Conservation (phyloP, 2,329 filamentous ascomycete species). For the Saccharata proteae region DNA sequence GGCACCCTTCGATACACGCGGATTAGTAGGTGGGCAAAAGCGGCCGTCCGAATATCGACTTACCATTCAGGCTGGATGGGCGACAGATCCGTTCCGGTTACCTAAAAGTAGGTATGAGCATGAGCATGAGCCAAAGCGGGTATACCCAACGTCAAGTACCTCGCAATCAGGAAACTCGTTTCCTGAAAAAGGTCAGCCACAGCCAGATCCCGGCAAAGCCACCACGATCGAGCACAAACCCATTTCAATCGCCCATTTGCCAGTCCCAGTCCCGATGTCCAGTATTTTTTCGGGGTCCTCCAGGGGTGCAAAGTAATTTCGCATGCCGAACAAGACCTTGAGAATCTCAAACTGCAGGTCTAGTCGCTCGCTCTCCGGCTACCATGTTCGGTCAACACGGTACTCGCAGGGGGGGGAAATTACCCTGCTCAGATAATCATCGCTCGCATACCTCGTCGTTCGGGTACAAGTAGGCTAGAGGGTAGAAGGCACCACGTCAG, state of each 20-base stretch:
- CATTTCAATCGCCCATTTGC: conserved; percentile 30
- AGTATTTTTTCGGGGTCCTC: conserved; percentile 24
- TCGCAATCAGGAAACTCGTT: conserved; percentile 20
- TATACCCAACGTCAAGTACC: conserved; percentile 14
- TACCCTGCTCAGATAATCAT: too few relatives aligned
- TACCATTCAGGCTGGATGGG: conserved; percentile 28
- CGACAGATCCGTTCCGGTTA: conserved; percentile 30
- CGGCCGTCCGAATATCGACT: conserved; percentile 1
- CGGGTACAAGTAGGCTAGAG: conserved; percentile 25
- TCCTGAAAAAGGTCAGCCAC: conserved; percentile 18
- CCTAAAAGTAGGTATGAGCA: conserved; percentile 17
- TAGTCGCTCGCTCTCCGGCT: conserved; percentile 27
- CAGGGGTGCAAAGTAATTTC: conserved; percentile 26
- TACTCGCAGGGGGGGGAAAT: neutral
- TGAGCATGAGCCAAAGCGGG: neutral
- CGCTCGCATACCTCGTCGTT: conserved; percentile 22
- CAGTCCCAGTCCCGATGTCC: conserved; percentile 31
- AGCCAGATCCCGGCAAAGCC: too few relatives aligned
- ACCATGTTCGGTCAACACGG: neutral
- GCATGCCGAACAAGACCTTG: conserved; percentile 22
- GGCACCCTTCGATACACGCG: conserved; percentile 38
- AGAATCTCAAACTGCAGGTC: conserved; percentile 27
- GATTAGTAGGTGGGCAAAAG: neutral
- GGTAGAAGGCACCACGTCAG: neutral
- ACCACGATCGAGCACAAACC: conserved; percentile 22